A percentile compares a stretch with the other conserved stretches of the same genome.
Conservation (phyloP, 2,329 filamentous ascomycete species). For the Beauveria rudraprayagi region DNA sequence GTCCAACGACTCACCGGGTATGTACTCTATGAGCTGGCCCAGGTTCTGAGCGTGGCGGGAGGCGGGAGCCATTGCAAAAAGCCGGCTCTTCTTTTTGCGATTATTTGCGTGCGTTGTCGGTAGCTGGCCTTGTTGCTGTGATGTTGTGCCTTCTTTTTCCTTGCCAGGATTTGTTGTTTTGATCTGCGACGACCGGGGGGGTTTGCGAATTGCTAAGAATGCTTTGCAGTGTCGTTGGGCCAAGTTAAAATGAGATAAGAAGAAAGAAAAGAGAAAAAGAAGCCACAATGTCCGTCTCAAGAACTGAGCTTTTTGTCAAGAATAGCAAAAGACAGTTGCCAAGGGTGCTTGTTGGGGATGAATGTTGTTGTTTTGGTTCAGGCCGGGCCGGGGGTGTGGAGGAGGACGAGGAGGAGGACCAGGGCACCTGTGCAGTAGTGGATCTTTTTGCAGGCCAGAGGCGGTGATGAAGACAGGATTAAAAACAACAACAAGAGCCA, state of each 20-base stretch:
- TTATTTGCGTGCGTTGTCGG: no score
- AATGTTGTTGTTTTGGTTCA: slow-evolving; percentile 5
- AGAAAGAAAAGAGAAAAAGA: neutral
- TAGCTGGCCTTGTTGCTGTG: no score
- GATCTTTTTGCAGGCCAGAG: neutral
- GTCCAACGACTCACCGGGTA: slow-evolving; percentile 60
- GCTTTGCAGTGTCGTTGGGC: neutral
- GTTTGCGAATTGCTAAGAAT: neutral
- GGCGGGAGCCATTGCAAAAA: slow-evolving; percentile 41
- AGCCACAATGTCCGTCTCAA: neutral
- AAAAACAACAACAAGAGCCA: neutral
- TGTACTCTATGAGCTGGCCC: slow-evolving; percentile 92
- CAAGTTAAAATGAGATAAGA: neutral
- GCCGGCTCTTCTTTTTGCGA: slow-evolving; percentile 16
- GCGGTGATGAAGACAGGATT: slow-evolving; percentile 2
- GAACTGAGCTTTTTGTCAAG: no score
- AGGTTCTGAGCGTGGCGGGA: slow-evolving; percentile 48
- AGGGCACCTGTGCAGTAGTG: neutral
- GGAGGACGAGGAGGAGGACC: neutral
- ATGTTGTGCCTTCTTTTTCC: neutral
- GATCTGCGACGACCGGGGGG: neutral
- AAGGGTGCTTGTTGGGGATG: neutral
- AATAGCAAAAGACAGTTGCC: neutral
- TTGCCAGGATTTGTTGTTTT: no score
- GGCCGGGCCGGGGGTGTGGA: neutral